Evolutionary conservation across 768 basidiomycete genomes (phyloP).

Genomic region (Daedaleopsis sinensis): DNA sequence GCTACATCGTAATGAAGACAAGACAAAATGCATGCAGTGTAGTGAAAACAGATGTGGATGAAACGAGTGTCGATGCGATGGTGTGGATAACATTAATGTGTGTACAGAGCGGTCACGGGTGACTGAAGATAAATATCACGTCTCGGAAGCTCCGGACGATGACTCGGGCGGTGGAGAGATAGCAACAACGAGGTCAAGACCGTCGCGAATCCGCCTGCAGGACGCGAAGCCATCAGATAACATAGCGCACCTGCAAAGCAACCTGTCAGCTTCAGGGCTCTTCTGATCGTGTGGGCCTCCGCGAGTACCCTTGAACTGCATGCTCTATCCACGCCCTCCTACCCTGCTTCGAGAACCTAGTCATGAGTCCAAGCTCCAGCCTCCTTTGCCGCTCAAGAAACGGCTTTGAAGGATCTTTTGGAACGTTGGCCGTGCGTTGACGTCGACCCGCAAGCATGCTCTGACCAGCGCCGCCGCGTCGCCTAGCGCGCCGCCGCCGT

Average conservation of each 20-base stretch:
- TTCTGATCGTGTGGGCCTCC: conserved; percentile 15
- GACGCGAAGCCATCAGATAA: conserved; percentile 28
- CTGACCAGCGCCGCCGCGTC: conserved; percentile 86
- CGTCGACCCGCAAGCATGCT: conserved; percentile 83
- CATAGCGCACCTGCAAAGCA: conserved; percentile 21
- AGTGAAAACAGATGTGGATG: conserved; percentile 9
- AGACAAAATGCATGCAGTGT: conserved; percentile 2
- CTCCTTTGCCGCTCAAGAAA: conserved; percentile 77
- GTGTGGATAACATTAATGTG: conserved; percentile 18
- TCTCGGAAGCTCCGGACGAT: conserved; percentile 14
- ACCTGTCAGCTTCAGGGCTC: conserved; percentile 13
- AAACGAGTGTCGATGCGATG: conserved; percentile 15
- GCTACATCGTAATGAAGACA: conserved; percentile 13
- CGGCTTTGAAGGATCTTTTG: conserved; percentile 78
- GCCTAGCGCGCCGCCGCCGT: conserved; percentile 82
- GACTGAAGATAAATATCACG: conserved; percentile 19
- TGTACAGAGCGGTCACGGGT: conserved; percentile 19
- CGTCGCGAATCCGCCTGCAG: conserved; percentile 12
- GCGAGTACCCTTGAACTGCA: conserved; percentile 8
- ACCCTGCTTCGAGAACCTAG: not conserved
- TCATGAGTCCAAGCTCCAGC: conserved; percentile 59
- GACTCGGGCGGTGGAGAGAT: conserved; percentile 20
- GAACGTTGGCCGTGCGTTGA: conserved; percentile 81
- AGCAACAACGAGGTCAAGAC: conserved; percentile 17
- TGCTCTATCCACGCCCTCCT: conserved; percentile 22